Conservation (phyloP, 331 rosid genomes). For the Quercus tomentella region DNA sequence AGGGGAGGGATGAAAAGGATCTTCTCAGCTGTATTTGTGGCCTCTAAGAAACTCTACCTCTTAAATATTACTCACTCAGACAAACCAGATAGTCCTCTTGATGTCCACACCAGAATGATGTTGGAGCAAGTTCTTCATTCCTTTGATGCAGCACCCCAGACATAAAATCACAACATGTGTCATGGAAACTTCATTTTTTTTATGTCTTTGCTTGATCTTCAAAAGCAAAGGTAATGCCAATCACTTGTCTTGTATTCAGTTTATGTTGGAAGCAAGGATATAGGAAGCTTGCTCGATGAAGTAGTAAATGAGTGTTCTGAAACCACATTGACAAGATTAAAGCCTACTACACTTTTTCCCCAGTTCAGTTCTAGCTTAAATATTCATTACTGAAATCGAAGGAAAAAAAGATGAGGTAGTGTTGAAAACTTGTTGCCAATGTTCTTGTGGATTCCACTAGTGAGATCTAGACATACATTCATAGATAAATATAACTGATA, state of each 20-base stretch:
- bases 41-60: constrained; percentile 83
- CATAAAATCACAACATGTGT: constrained; percentile 9
- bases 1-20: constrained; percentile 89
- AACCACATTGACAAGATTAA: background rate
- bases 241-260: constrained; percentile 1
- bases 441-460: background rate
- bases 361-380: background rate
- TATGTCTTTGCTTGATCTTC: constrained; percentile 2
- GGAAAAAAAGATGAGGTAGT: background rate
- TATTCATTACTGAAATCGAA: background rate
- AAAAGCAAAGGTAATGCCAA: constrained; percentile 8
- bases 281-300: background rate
- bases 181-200: background rate
- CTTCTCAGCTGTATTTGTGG: constrained; percentile 87
- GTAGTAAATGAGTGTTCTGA: background rate
- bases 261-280: background rate
- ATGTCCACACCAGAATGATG: constrained; percentile 41
- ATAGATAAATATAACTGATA: background rate
- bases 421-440: background rate
- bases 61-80: constrained; percentile 75
- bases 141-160: constrained; percentile 52
- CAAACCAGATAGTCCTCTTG: constrained; percentile 80
- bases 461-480: background rate
- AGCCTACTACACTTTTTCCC: background rate
- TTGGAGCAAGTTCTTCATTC: constrained; percentile 91